Conservation (phyloP, 352 stramenopile genomes). For the Phytophthora rubi region DNA sequence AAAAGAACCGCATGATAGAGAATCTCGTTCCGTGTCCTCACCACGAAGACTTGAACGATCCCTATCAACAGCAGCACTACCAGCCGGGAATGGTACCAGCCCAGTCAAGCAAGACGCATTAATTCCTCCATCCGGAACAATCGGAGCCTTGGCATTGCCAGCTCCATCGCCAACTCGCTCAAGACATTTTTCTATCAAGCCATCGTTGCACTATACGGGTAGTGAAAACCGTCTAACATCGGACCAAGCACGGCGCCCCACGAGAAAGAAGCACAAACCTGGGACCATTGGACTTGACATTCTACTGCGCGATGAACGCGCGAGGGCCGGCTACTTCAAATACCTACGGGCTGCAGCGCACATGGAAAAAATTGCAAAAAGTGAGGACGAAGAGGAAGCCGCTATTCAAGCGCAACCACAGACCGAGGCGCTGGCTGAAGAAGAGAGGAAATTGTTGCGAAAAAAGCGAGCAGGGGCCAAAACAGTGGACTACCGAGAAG, state of each 20-base stretch:
- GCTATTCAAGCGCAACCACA: conserved; percentile 7
- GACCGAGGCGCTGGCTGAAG: conserved; percentile 10
- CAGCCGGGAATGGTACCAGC: background rate
- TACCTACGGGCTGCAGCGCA: conserved; percentile 51
- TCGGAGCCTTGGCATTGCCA: conserved; percentile 10
- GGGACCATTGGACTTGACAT: conserved; percentile 57
- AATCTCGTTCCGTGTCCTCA: background rate
- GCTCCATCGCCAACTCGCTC: conserved; percentile 2
- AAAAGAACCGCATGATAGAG: background rate
- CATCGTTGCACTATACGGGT: conserved; percentile 18
- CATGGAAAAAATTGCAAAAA: conserved; percentile 42
- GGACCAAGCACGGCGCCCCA: conserved; percentile 1
- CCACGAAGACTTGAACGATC: conserved; percentile 18
- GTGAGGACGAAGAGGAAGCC: conserved; percentile 6
- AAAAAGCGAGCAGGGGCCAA: conserved; percentile 14
- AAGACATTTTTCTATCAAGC: conserved; percentile 22
- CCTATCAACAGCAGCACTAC: conserved; percentile 8
- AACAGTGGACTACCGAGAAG: conserved; percentile 56
- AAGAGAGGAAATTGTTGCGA: conserved; percentile 29
- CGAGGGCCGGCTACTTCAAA: conserved; percentile 61
- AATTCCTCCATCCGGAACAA: conserved; percentile 4
- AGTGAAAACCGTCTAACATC: conserved; percentile 27
- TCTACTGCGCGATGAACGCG: conserved; percentile 60
- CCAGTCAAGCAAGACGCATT: background rate
- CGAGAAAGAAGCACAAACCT: conserved; percentile 36